These are phyloP conservation scores for Pluteus cervinus DNA, from an alignment of 768 basidiomycete genomes.

Conservation along the genomic window DNA sequence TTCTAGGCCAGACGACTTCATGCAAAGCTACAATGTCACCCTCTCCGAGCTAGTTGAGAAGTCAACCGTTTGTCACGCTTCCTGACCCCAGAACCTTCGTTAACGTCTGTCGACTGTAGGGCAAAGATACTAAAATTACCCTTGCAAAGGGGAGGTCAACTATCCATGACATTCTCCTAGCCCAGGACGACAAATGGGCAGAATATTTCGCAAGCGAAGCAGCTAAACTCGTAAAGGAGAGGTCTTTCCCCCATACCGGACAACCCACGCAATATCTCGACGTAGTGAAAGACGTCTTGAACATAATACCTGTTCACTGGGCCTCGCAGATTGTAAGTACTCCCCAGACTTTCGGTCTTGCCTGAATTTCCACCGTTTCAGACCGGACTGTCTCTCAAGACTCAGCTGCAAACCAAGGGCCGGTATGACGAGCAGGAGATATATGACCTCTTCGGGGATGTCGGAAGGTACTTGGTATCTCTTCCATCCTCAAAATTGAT, in stretches of 20 bases:
- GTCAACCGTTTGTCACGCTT: no score
- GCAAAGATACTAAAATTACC: no score
- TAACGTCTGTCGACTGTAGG: no score
- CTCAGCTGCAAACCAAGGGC: constrained; percentile 21
- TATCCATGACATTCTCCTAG: constrained; percentile 19
- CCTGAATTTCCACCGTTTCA: constrained; percentile 17
- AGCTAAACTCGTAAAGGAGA: constrained; percentile 24
- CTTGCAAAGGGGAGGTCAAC: no score
- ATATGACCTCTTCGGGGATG: constrained; percentile 37
- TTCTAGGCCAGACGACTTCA: no score
- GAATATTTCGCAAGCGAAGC: constrained; percentile 29
- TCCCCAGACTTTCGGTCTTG: constrained; percentile 1
- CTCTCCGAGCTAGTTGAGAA: no score
- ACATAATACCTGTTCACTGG: constrained; percentile 57
- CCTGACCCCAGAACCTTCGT: no score
- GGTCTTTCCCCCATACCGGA: constrained; percentile 26
- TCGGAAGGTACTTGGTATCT: constrained; percentile 40
- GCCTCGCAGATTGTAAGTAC: constrained; percentile 52
- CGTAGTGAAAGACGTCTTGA: constrained; percentile 63
- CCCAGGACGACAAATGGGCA: constrained; percentile 13
- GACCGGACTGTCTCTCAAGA: constrained; percentile 41
- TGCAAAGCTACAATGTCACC: no score
- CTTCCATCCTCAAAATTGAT: constrained; percentile 1
- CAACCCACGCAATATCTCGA: constrained; percentile 36
- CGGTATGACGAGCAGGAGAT: constrained; percentile 32